Conservation (phyloP, 192 early-diverging fungal genomes). For the Coemansia furcata region DNA sequence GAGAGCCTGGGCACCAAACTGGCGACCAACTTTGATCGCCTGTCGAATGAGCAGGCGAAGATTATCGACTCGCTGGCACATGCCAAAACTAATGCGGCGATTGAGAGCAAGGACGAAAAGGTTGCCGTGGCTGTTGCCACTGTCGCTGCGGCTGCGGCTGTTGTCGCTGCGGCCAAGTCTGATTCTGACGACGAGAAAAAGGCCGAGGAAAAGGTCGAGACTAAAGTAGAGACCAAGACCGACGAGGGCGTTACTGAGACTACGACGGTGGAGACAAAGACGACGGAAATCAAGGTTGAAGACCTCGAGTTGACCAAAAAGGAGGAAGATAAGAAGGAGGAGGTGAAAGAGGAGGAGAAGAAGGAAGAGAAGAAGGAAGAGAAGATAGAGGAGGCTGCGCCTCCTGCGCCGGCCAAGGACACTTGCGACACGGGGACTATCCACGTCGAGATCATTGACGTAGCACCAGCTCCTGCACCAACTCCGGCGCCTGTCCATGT, state of each 20-base stretch:
- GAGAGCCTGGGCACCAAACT: slow-evolving; percentile 48
- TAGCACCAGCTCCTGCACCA: not conserved
- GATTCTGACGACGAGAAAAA: not conserved
- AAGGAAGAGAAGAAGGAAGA: slow-evolving; percentile 10
- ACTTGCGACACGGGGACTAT: slow-evolving; percentile 17
- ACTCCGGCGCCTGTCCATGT: not conserved
- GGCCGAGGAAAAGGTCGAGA: slow-evolving; percentile 7
- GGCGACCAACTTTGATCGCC: slow-evolving; percentile 47
- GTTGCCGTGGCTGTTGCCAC: not conserved
- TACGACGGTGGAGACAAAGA: slow-evolving; percentile 1
- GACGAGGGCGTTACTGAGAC: not conserved
- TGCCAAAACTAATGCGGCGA: not conserved
- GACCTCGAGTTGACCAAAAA: too few relatives aligned
- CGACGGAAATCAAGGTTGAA: slow-evolving; percentile 10
- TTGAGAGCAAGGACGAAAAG: not conserved
- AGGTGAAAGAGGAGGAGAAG: not conserved
- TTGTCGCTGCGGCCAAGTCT: not conserved
- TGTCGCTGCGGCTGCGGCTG: not conserved
- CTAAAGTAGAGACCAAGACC: slow-evolving; percentile 5
- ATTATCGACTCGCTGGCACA: slow-evolving; percentile 28
- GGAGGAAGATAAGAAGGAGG: not conserved
- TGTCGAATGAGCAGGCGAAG: slow-evolving; percentile 37
- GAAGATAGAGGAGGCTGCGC: not conserved
- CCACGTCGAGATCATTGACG: slow-evolving; percentile 26
- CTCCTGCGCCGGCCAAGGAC: not conserved